Percentiles rank a stretch among this genome's conserved stretches.
These are phyloP conservation scores for Aspergillus pseudoviridinutans DNA, from an alignment of 2,329 filamentous ascomycete genomes.

Conservation along the genomic window DNA sequence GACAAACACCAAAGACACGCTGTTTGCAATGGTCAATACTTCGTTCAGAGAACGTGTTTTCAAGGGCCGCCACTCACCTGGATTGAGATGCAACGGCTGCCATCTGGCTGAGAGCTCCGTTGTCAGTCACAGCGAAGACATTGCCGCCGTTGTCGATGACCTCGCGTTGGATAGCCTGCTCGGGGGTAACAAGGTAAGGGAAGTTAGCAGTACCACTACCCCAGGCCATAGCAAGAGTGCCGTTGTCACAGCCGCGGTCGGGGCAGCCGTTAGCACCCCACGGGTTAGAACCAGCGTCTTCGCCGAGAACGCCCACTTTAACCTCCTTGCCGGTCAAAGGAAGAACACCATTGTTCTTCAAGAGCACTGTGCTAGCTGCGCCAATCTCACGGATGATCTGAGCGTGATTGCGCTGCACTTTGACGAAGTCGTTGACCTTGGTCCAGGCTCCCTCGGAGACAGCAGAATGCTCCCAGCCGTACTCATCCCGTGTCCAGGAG, in stretches of 20 bases:
- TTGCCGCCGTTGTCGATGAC: constrained; percentile 64
- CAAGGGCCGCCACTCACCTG: constrained; percentile 19
- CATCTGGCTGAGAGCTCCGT: constrained; percentile 53
- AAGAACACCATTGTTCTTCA: constrained; percentile 77
- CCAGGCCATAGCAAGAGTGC: constrained; percentile 62
- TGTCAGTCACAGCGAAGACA: constrained; percentile 57
- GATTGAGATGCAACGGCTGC: constrained; percentile 48
- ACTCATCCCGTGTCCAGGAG: constrained; percentile 78
- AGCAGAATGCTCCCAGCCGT: constrained; percentile 62
- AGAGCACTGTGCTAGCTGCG: constrained; percentile 75
- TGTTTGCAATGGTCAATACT: constrained; percentile 6
- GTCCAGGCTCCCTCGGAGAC: constrained; percentile 57
- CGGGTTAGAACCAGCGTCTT: constrained; percentile 73
- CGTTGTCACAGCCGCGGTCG: constrained; percentile 62
- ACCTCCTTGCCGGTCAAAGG: constrained; percentile 72
- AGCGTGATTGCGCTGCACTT: constrained; percentile 75
- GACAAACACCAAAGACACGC: constrained; percentile 73
- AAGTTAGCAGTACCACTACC: constrained; percentile 59
- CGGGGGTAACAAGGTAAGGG: constrained; percentile 60
- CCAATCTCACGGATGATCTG: constrained; percentile 70
- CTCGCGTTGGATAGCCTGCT: constrained; percentile 62
- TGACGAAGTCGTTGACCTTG: constrained; percentile 74
- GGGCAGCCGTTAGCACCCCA: constrained; percentile 74
- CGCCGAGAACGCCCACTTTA: constrained; percentile 73
- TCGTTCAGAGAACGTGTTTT: neutral